Conservation (phyloP, 2,329 filamentous ascomycete genomes). For the Phaeosphaeriaceae sp. region DNA sequence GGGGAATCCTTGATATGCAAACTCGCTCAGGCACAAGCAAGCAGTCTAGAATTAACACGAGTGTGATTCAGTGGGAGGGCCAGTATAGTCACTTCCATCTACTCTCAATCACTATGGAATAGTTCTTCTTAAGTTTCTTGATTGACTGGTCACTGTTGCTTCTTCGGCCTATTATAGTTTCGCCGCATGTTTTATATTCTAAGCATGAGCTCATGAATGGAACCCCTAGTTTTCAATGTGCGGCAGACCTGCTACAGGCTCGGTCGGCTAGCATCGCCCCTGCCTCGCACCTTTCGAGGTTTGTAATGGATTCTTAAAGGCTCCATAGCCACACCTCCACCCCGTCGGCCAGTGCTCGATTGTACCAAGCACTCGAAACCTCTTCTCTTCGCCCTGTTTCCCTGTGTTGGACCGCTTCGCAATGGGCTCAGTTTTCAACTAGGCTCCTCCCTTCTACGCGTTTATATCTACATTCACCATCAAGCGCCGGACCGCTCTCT, state of each 20-base stretch:
- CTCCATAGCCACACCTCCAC: neutral
- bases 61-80: too few relatives aligned
- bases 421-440: neutral
- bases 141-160: too few relatives aligned
- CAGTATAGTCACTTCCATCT: too few relatives aligned
- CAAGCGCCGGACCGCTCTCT: conserved; percentile 28
- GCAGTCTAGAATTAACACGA: neutral
- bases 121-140: too few relatives aligned
- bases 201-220: conserved; percentile 11
- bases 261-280: conserved; percentile 10
- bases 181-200: conserved; percentile 21
- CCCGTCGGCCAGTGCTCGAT: neutral
- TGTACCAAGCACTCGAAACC: neutral
- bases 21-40: neutral
- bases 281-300: conserved; percentile 13
- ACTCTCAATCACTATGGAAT: too few relatives aligned
- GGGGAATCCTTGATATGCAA: neutral
- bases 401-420: neutral
- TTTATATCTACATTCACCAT: neutral
- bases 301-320: neutral
- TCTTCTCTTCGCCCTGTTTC: conserved; percentile 6
- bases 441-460: neutral
- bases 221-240: conserved; percentile 26
- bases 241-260: conserved; percentile 26
- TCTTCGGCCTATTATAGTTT: neutral